These are phyloP conservation scores for Podaxis carcinomalis DNA, from an alignment of 768 basidiomycete species.

Conservation along the genomic window DNA sequence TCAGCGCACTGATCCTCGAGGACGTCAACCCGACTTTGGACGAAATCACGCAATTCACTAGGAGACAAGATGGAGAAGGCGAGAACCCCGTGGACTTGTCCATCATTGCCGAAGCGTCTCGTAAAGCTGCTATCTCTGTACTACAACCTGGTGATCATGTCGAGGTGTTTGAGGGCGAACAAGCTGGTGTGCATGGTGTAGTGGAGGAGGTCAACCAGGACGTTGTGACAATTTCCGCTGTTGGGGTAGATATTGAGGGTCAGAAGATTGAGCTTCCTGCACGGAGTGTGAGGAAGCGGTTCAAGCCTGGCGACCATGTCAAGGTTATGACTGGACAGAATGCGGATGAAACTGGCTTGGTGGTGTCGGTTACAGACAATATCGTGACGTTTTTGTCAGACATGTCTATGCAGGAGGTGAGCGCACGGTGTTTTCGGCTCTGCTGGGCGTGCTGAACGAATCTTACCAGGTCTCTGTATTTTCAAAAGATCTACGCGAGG, in stretches of 20 bases:
- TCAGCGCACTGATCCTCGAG: conserved; percentile 73
- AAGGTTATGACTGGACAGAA: conserved; percentile 98
- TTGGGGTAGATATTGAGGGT: conserved; percentile 80
- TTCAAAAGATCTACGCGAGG: conserved; percentile 94
- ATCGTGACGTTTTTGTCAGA: conserved; percentile 97
- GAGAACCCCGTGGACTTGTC: conserved; percentile 80
- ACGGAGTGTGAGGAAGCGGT: conserved; percentile 87
- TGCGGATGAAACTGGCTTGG: conserved; percentile 91
- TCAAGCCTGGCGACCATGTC: conserved; percentile 97
- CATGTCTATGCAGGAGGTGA: conserved; percentile 92
- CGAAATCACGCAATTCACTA: conserved; percentile 89
- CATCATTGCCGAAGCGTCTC: conserved; percentile 87
- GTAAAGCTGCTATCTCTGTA: conserved; percentile 86
- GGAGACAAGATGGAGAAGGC: conserved; percentile 66
- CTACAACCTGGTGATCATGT: conserved; percentile 98
- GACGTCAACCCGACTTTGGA: conserved; percentile 94
- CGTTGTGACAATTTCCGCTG: conserved; percentile 77
- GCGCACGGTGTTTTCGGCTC: conserved; percentile 7
- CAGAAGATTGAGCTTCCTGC: conserved; percentile 85
- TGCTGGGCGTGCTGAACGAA: conserved; percentile 5
- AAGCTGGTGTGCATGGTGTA: conserved; percentile 87
- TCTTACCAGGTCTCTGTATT: conserved; percentile 83
- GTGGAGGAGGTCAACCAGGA: conserved; percentile 89
- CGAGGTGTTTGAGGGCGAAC: conserved; percentile 97
- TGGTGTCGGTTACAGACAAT: conserved; percentile 86